Conservation (phyloP, 2,329 filamentous ascomycete genomes). For the Colletotrichum truncatum region DNA sequence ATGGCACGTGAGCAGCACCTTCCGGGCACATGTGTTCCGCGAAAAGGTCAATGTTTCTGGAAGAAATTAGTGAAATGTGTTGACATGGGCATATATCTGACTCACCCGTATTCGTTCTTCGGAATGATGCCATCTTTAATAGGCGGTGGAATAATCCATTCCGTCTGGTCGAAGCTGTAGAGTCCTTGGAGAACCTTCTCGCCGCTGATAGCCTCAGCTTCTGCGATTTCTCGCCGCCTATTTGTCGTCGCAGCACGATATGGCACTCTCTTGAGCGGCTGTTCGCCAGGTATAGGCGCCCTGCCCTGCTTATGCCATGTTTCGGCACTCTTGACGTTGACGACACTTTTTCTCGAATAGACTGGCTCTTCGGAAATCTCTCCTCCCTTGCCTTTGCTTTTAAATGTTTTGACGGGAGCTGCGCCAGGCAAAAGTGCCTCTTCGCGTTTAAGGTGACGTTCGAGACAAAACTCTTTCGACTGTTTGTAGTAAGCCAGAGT, state of each 20-base stretch:
- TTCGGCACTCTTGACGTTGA: constrained; percentile 88
- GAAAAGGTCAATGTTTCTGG: constrained; percentile 90
- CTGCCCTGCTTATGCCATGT: constrained; percentile 98
- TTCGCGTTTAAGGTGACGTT: constrained; percentile 88
- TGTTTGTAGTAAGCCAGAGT: constrained; percentile 90
- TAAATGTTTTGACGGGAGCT: constrained; percentile 78
- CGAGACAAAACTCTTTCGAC: constrained; percentile 85
- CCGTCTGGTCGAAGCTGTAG: constrained; percentile 85
- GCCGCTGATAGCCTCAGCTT: constrained; percentile 81
- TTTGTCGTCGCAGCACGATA: constrained; percentile 91
- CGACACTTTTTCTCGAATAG: constrained; percentile 80
- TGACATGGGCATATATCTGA: neutral
- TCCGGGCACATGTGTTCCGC: constrained; percentile 90
- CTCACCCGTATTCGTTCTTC: constrained; percentile 85
- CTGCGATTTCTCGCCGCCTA: constrained; percentile 87
- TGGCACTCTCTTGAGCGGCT: constrained; percentile 86
- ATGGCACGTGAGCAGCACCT: constrained; percentile 84
- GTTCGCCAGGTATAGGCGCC: constrained; percentile 73
- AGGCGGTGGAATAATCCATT: constrained; percentile 92
- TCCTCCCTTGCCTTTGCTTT: constrained; percentile 76
- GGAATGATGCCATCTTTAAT: constrained; percentile 88
- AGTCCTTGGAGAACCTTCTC: constrained; percentile 88
- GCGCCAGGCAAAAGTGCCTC: constrained; percentile 82
- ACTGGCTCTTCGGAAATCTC: constrained; percentile 82
- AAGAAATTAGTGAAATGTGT: neutral